Percentiles rank a stretch among this genome's conserved stretches.
phyloP scores from a whole-genome alignment of 2,329 filamentous ascomycete species.

The Epichloe festucae region DNA sequence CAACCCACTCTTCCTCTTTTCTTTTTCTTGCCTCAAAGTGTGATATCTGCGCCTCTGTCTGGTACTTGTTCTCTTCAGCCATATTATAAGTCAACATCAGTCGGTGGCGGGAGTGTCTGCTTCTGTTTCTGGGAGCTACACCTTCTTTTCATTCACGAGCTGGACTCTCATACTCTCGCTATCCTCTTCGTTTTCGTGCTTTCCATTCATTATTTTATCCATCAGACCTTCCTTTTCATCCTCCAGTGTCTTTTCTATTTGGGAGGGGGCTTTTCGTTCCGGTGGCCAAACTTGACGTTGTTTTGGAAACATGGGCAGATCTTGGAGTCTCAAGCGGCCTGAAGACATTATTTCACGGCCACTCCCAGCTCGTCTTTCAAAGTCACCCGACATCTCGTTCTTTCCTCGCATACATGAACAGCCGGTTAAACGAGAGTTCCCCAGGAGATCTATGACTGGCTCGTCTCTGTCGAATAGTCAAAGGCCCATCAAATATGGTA shows the following conservation, averaged over 20 bases:
- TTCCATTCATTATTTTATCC: neutral
- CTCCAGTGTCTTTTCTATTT: neutral
- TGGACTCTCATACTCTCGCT: neutral
- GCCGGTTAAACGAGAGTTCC: neutral
- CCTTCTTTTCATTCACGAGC: neutral
- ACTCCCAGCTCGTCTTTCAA: neutral
- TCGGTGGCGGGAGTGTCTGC: neutral
- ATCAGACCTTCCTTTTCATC: neutral
- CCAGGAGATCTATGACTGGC: conserved; percentile 5
- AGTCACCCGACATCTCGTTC: neutral
- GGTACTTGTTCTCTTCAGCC: neutral
- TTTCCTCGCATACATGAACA: neutral
- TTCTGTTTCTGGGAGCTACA: neutral
- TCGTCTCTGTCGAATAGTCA: conserved; percentile 8
- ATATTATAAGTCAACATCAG: neutral
- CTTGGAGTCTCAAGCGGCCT: neutral
- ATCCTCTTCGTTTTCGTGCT: no score
- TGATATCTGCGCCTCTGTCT: neutral
- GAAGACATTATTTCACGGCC: conserved; percentile 4
- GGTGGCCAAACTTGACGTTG: neutral
- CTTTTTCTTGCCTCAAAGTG: neutral
- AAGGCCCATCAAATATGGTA: conserved; percentile 33
- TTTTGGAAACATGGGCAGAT: neutral
- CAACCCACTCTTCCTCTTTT: neutral
- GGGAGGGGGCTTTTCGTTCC: neutral